Evolutionary conservation across 2,329 filamentous ascomycete genomes (phyloP).

Genomic region (Dendryphion nanum): DNA sequence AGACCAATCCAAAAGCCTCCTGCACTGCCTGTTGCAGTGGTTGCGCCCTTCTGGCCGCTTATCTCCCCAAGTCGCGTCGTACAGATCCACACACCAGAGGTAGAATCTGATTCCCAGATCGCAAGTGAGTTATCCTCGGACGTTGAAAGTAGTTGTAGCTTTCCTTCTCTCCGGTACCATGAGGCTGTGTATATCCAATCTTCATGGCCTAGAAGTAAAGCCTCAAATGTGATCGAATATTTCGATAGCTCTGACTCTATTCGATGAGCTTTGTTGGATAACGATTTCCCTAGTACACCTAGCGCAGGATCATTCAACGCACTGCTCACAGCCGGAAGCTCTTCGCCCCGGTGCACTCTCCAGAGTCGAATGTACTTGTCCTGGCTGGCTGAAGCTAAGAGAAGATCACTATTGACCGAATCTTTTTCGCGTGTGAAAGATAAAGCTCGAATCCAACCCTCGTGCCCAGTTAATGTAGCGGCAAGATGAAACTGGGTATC

Average conservation of each 20-base stretch:
- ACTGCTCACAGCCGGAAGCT: slow-evolving; percentile 57
- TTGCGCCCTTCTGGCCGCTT: slow-evolving; percentile 90
- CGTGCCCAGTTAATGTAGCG: slow-evolving; percentile 81
- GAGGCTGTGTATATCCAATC: slow-evolving; percentile 94
- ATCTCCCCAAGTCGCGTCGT: slow-evolving; percentile 86
- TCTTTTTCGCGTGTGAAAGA: slow-evolving; percentile 68
- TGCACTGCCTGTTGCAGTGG: slow-evolving; percentile 91
- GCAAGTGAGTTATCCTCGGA: slow-evolving; percentile 94
- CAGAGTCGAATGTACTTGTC: slow-evolving; percentile 96
- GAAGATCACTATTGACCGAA: slow-evolving; percentile 60
- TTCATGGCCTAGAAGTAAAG: slow-evolving; percentile 88
- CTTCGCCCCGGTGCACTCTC: slow-evolving; percentile 73
- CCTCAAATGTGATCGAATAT: slow-evolving; percentile 88
- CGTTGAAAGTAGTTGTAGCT: slow-evolving; percentile 75
- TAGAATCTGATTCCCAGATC: slow-evolving; percentile 83
- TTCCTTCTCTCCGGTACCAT: slow-evolving; percentile 62
- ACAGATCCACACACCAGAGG: slow-evolving; percentile 89
- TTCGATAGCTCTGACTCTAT: slow-evolving; percentile 61
- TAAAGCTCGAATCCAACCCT: slow-evolving; percentile 90
- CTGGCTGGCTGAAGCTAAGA: slow-evolving; percentile 91
- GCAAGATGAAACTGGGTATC: slow-evolving; percentile 63
- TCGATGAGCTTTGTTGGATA: slow-evolving; percentile 86
- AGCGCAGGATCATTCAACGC: slow-evolving; percentile 56
- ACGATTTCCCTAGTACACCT: slow-evolving; percentile 65
- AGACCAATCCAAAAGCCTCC: slow-evolving; percentile 96